These are phyloP conservation scores for Trichophyton mentagrophytes DNA, from an alignment of 2,329 filamentous ascomycete species.

Conservation along the genomic window DNA sequence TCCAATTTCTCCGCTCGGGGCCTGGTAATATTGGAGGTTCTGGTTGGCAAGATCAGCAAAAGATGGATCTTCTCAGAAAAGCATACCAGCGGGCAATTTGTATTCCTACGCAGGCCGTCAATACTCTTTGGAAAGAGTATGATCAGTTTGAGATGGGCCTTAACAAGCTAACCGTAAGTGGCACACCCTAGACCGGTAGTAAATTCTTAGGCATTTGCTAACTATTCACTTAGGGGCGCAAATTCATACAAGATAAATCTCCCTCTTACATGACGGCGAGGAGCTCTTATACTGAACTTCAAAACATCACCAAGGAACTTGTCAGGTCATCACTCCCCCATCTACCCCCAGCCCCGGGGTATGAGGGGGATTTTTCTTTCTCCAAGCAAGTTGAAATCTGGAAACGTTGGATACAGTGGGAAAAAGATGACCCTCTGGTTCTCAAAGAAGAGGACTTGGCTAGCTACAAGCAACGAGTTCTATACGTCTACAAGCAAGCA, in stretches of 20 bases:
- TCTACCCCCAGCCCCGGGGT: conserved; percentile 71
- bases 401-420: conserved; percentile 91
- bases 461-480: conserved; percentile 61
- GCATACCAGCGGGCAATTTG: conserved; percentile 83
- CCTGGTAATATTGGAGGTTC: conserved; percentile 75
- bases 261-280: conserved; percentile 93
- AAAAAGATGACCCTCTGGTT: conserved; percentile 82
- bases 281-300: conserved; percentile 77
- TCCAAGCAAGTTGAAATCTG: conserved; percentile 72
- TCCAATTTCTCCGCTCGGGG: conserved; percentile 79
- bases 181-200: not conserved
- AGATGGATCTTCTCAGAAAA: conserved; percentile 87
- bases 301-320: conserved; percentile 69
- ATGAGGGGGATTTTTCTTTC: conserved; percentile 76
- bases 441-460: conserved; percentile 68
- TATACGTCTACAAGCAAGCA: conserved; percentile 89
- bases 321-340: conserved; percentile 65
- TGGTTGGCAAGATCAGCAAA: conserved; percentile 93
- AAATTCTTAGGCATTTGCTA: not conserved
- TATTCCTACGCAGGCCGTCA: conserved; percentile 71
- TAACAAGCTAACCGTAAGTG: conserved; percentile 71
- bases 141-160: conserved; percentile 89
- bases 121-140: conserved; percentile 91
- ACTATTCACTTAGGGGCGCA: conserved; percentile 53
- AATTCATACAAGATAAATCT: conserved; percentile 86